Conservation (phyloP, 352 stramenopile species). For the Pythium coloratum region DNA sequence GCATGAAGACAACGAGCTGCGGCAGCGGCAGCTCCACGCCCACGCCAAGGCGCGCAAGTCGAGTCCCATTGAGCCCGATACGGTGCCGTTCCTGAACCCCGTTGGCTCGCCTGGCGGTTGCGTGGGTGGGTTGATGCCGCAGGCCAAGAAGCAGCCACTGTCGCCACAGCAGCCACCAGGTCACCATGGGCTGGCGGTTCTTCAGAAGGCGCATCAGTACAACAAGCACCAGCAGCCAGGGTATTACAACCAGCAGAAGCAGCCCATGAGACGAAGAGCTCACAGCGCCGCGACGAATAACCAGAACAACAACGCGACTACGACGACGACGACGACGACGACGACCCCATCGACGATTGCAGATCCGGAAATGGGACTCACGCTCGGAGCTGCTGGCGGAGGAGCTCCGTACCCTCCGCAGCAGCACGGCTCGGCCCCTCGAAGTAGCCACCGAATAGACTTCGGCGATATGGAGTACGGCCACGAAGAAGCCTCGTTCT, state of each 20-base stretch:
- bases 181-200: slow-evolving; percentile 37
- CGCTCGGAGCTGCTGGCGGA: neutral
- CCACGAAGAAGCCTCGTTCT: slow-evolving; percentile 21
- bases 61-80: slow-evolving; percentile 64
- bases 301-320: slow-evolving; percentile 30
- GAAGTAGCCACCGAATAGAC: slow-evolving; percentile 33
- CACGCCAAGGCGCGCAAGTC: slow-evolving; percentile 42
- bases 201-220: slow-evolving; percentile 49
- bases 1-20: slow-evolving; percentile 51
- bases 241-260: slow-evolving; percentile 69
- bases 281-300: slow-evolving; percentile 62
- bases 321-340: neutral
- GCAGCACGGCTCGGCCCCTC: slow-evolving; percentile 8
- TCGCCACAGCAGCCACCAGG: slow-evolving; percentile 37
- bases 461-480: slow-evolving; percentile 29
- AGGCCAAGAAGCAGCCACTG: slow-evolving; percentile 43
- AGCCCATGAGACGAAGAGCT: slow-evolving; percentile 73
- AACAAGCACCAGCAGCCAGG: slow-evolving; percentile 47
- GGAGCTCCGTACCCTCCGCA: neutral
- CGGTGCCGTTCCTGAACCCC: slow-evolving; percentile 69
- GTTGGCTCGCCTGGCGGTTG: slow-evolving; percentile 36
- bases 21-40: slow-evolving; percentile 34
- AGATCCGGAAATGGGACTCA: slow-evolving; percentile 28
- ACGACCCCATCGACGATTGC: neutral
- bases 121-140: slow-evolving; percentile 34